phyloP scores from a whole-genome alignment of 257 asterid species.

The Haberlea rhodopensis region DNA sequence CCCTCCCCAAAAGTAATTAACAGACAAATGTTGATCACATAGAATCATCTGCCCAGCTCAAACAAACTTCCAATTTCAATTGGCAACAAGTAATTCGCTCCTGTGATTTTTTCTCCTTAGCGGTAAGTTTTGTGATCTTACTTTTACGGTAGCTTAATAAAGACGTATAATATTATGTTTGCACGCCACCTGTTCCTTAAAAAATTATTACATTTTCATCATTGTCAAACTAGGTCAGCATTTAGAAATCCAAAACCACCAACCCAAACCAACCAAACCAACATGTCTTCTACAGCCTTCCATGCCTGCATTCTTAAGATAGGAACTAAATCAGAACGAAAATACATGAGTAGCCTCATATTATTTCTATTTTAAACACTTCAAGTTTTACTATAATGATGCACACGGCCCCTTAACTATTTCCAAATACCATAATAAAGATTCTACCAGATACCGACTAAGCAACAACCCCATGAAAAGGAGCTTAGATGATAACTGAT shows the following conservation, averaged over 20 bases:
- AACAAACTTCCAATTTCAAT: background rate
- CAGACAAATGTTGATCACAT: background rate
- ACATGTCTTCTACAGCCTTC: slow-evolving; percentile 7
- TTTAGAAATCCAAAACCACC: slow-evolving; percentile 1
- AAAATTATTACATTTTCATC: background rate
- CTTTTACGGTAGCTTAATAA: too few relatives aligned
- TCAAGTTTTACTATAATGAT: background rate
- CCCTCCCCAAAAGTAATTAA: background rate
- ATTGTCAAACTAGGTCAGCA: background rate
- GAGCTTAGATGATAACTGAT: background rate
- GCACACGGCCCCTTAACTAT: background rate
- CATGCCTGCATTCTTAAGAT: background rate
- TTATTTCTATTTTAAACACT: background rate
- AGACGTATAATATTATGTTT: background rate
- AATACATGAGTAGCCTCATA: background rate
- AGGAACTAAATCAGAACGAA: background rate
- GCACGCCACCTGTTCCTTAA: slow-evolving; percentile 4
- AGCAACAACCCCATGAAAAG: background rate
- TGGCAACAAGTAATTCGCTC: background rate
- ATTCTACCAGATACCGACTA: too few relatives aligned
- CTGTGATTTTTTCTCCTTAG: background rate
- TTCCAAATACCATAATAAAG: too few relatives aligned
- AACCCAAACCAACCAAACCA: slow-evolving; percentile 4
- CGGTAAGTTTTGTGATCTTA: too few relatives aligned
- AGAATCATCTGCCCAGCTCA: background rate